Conservation (phyloP, 106 monocot genomes). For the Dioscorea alata region DNA sequence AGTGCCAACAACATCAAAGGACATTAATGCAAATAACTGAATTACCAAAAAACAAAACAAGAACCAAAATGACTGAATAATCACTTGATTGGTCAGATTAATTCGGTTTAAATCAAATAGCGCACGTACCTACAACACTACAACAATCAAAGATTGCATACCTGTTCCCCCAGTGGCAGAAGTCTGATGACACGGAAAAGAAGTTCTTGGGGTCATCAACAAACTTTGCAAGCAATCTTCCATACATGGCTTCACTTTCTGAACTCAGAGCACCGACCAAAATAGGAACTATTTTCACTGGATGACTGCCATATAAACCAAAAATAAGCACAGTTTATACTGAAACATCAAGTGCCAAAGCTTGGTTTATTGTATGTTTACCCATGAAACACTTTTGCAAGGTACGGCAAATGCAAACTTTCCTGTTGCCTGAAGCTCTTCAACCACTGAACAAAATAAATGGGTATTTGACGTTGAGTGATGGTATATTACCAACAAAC, state of each 20-base stretch:
- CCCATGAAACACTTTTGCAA: constrained; percentile 95
- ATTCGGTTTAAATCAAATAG: too few species aligned
- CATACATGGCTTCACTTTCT: constrained; percentile 92
- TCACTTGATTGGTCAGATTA: too few species aligned
- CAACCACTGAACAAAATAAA: constrained; percentile 51
- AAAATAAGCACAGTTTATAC: neutral
- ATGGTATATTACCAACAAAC: too few species aligned
- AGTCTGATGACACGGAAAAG: constrained; percentile 97
- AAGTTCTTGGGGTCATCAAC: constrained; percentile 91
- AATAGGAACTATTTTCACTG: constrained; percentile 91
- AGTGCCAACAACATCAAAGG: too few species aligned
- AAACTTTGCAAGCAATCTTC: constrained; percentile 79
- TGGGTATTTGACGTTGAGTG: too few species aligned
- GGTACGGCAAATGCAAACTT: constrained; percentile 97
- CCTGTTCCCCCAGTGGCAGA: constrained; percentile 98
- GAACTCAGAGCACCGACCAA: constrained; percentile 84
- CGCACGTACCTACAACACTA: too few species aligned
- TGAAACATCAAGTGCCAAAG: constrained; percentile 1
- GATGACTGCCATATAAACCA: constrained; percentile 37
- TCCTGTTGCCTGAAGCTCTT: constrained; percentile 70
- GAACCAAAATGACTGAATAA: too few species aligned
- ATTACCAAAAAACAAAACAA: too few species aligned
- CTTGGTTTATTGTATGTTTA: constrained; percentile 12
- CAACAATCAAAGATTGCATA: constrained; percentile 8
- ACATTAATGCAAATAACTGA: too few species aligned